Evolutionary conservation across 192 early-diverging fungal species (phyloP), one percentile per base, ranked within the genome.

Genomic region (Entrophospora sp.): DNA sequence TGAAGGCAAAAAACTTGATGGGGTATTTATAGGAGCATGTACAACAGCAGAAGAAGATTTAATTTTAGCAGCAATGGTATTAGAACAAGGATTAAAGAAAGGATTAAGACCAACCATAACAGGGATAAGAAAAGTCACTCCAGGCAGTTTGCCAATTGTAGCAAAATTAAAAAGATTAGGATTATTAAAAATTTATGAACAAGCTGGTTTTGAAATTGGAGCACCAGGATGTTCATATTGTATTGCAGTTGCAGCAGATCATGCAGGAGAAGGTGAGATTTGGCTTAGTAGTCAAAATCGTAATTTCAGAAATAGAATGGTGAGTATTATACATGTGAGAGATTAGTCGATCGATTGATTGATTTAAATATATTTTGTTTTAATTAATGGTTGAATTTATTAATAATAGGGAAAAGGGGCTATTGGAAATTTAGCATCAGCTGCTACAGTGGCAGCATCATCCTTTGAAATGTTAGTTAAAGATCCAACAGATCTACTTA

Each of bases 221-320:
- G 87, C 86, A 16, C 89, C 89, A 14, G 89, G 89, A 63, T 90
- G 89, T 76, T 85, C 82, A 25, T 90, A 90, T 81, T 90, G 89
- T 73, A 80, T 90, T 61, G 89, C 82, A 35, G 83, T 90, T 68
- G 89, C 84, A 12, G 89, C 89, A 16, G 89, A 90, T 59, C 77
- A 80, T 64, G 89, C 89, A 43, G 81, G 83, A 38, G 87, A 87
- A 38, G 89, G 89, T 37, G 87, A 90, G 71, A 81, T 90, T 12
- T 90, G 89, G 89, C 77, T 90, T 59, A 85, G 83, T 70, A 89
- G 87, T 58, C 89, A 90, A 79, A 90, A 90, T 81, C 82, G 89
- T 68, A 90, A 90, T 73, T 90, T 90, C 71, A 86, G 85, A 76
- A 90, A 90, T 75, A 83, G 89, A 64, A 90, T 90, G 89, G 64